These are phyloP conservation scores for Gymnopilus dilepis DNA, from an alignment of 768 basidiomycete genomes.

Conservation along the genomic window DNA sequence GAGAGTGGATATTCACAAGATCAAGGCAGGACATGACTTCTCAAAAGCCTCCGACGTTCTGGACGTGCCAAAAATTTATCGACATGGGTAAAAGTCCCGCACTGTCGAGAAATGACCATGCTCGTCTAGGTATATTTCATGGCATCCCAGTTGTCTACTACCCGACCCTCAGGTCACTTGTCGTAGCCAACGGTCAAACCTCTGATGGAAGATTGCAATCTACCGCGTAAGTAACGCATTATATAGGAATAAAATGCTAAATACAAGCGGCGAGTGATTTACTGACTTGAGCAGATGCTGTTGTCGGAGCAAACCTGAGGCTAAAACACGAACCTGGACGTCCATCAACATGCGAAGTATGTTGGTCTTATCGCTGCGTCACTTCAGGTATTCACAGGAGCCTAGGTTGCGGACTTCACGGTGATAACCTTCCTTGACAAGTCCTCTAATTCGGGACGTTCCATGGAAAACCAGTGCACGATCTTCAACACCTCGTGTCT, in stretches of 20 bases:
- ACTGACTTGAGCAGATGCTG: no score
- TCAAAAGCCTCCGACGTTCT: not conserved
- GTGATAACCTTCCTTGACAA: not conserved
- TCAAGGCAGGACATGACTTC: not conserved
- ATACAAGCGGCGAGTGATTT: no score
- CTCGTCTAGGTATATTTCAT: not conserved
- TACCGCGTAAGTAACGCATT: no score
- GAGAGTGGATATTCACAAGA: not conserved
- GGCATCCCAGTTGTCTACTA: no score
- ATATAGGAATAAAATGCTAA: no score
- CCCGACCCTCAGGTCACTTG: no score
- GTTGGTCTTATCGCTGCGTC: constrained; percentile 3
- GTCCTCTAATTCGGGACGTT: not conserved
- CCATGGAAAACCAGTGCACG: not conserved
- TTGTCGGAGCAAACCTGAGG: no score
- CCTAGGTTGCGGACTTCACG: not conserved
- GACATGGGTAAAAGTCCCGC: not conserved
- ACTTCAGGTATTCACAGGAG: not conserved
- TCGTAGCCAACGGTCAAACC: no score
- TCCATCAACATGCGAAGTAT: not conserved
- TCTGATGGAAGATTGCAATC: no score
- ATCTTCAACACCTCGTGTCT: not conserved
- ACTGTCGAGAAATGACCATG: not conserved
- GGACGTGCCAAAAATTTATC: not conserved
- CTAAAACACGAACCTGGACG: not conserved